phyloP scores from a whole-genome alignment of 139 green algal genomes.

The Coccomyxa sp. region DNA sequence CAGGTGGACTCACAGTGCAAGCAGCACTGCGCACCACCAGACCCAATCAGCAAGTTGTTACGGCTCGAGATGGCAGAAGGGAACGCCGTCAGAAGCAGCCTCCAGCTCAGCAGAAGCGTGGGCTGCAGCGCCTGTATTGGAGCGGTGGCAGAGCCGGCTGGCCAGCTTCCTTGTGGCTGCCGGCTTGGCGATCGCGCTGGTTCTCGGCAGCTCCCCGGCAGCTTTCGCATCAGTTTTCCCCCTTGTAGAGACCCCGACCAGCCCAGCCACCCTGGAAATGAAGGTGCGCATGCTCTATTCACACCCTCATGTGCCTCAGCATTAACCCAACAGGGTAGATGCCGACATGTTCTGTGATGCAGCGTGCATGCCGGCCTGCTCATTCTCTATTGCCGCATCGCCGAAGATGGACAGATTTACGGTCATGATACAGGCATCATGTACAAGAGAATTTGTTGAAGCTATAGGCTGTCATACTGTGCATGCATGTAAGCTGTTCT shows the following conservation, averaged over 20 bases:
- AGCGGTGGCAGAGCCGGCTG: too few species aligned
- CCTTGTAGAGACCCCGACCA: neutral
- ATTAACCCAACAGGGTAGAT: too few species aligned
- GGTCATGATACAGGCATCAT: neutral
- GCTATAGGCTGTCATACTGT: too few species aligned
- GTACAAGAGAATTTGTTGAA: too few species aligned
- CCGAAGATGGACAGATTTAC: neutral
- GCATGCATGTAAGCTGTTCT: too few species aligned
- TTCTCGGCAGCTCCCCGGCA: neutral
- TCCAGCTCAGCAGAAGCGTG: too few species aligned
- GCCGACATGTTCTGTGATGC: neutral
- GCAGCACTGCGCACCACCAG: too few species aligned
- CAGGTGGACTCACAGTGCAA: too few species aligned
- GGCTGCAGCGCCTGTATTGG: too few species aligned
- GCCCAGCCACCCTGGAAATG: constrained; percentile 24
- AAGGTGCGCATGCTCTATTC: constrained; percentile 10
- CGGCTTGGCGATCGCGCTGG: neutral
- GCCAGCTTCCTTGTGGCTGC: neutral
- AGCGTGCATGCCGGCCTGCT: neutral
- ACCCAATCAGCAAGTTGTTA: too few species aligned
- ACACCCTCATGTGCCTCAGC: neutral
- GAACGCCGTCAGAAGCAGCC: too few species aligned
- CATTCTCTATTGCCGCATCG: neutral
- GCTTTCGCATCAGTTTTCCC: neutral
- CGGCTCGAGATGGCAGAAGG: too few species aligned